Conservation (phyloP, 805 yeast species). For the Komagataella populi region DNA sequence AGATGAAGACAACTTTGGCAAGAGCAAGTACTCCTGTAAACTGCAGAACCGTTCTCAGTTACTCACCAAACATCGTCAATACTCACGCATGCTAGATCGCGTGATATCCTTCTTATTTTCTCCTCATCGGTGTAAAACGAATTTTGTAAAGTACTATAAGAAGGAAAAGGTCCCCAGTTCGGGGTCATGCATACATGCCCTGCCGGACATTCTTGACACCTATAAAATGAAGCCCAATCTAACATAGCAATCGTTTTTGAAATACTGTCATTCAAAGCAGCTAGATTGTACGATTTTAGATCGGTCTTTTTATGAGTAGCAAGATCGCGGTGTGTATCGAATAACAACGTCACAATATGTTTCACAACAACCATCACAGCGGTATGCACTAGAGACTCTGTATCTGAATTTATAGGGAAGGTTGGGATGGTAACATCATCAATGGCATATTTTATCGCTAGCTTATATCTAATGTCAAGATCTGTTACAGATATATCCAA, state of each 20-base stretch:
- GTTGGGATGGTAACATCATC: background rate
- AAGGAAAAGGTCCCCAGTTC: background rate
- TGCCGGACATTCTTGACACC: background rate
- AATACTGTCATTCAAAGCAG: background rate
- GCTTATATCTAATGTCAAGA: background rate
- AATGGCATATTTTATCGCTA: background rate
- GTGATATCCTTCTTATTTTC: background rate
- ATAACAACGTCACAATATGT: background rate
- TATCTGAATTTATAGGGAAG: background rate
- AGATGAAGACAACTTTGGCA: background rate
- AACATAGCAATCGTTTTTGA: background rate
- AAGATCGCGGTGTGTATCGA: background rate
- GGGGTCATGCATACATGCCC: background rate
- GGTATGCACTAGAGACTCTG: background rate
- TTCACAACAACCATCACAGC: background rate
- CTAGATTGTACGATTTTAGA: background rate
- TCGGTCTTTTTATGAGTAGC: background rate
- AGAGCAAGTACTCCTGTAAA: background rate
- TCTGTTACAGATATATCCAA: background rate
- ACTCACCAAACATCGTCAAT: background rate
- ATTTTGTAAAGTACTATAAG: background rate
- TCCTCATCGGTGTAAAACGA: background rate
- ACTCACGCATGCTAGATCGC: background rate
- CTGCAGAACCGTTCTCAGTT: background rate
- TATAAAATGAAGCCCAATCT: background rate